Conservation (phyloP, 495 filamentous ascomycete genomes). For the Clavariopsis aquatica region DNA sequence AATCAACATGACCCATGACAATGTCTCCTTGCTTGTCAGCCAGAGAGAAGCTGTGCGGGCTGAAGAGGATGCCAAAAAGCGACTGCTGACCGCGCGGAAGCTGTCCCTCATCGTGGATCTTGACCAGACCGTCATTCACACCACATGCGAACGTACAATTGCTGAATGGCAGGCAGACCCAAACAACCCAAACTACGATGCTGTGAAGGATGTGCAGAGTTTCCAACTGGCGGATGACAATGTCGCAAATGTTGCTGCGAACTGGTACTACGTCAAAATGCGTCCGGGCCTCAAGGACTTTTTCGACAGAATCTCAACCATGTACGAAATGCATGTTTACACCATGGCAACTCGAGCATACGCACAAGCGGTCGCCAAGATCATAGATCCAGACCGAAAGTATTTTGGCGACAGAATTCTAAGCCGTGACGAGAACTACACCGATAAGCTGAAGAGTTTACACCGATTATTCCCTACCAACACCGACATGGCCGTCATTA, state of each 20-base stretch:
- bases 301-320: slow-evolving; percentile 70
- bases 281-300: slow-evolving; percentile 89
- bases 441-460: slow-evolving; percentile 82
- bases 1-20: slow-evolving; percentile 92
- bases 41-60: slow-evolving; percentile 71
- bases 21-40: slow-evolving; percentile 68
- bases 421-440: slow-evolving; percentile 94
- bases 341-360: slow-evolving; percentile 98
- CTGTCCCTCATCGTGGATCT: slow-evolving; percentile 94
- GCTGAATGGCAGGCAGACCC: slow-evolving; percentile 91
- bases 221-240: slow-evolving; percentile 90
- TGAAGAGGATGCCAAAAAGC: slow-evolving; percentile 81
- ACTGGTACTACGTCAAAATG: slow-evolving; percentile 97
- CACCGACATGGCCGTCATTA: slow-evolving; percentile 99
- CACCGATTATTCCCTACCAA: slow-evolving; percentile 93
- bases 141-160: slow-evolving; percentile 93
- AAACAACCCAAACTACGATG: slow-evolving; percentile 85
- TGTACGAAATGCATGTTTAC: slow-evolving; percentile 97
- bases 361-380: slow-evolving; percentile 84
- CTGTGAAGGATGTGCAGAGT: slow-evolving; percentile 78
- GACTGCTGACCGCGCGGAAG: slow-evolving; percentile 75
- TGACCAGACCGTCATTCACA: slow-evolving; percentile 98
- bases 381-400: slow-evolving; percentile 86
- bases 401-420: slow-evolving; percentile 94
- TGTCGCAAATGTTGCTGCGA: slow-evolving; percentile 66